Base-by-base conservation (phyloP, 129 eudicot genomes). In the Tanacetum coccineum region DNA sequence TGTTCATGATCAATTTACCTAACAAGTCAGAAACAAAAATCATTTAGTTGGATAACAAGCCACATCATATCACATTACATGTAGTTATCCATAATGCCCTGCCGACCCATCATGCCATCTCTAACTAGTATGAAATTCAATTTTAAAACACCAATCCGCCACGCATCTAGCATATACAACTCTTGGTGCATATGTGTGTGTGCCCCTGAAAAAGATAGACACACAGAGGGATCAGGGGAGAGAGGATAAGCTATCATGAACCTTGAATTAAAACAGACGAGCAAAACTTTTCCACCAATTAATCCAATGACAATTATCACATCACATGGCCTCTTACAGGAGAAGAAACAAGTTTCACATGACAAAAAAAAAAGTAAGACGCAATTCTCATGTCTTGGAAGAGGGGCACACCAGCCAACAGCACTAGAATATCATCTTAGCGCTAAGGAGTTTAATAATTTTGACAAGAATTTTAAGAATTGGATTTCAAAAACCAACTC, bases 361-460 rank as follows among this genome's bases (percentile, higher is more conserved):
- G 19, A 13, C 1, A 15, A 13, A 4, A 25, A 13, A 71, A 50
- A 40, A 13, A 36, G 12, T 12, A 18, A 36, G 36, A 60, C n/a
- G 53, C 15, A 2, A 59, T 15, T 64, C 32, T 53, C 70, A 52
- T 52, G 47, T 22, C 44, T 52, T 60, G 28, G 53, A 51, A 69
- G 13, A 49, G 40, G 74, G 74, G 67, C 62, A 66, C 67, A 46
- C 67, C 48, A 36, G 79, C 42, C 64, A 63, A 63, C 62, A 30
- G 55, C 48, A 72, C 46, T 49, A 50, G 62, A 61, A 51, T 51
- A 72, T 50, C 69, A 48, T 72, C 77, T 52, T 58, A 64, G 42
- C 36, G 52, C 45, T 14, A 58, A 13, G 42, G 40, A 42, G 61
- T 30, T 61, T 21, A 44, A 32, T 42, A 64, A 53, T 52, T 73